These are phyloP conservation scores for Calonectria hongkongensis DNA, from an alignment of 2,329 filamentous ascomycete genomes.

Conservation along the genomic window DNA sequence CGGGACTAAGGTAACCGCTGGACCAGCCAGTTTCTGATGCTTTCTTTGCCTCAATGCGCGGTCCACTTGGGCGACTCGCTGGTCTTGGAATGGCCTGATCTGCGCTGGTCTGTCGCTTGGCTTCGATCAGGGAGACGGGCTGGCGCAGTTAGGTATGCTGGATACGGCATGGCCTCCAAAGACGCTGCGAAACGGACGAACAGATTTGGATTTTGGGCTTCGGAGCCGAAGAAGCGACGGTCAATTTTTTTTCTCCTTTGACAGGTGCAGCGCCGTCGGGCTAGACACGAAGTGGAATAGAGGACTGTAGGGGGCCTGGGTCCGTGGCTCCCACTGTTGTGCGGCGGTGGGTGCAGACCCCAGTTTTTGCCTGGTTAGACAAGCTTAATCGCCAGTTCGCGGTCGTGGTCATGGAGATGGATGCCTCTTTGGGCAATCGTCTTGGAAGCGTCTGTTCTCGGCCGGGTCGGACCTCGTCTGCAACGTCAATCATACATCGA, in stretches of 20 bases:
- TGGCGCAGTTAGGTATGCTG: neutral
- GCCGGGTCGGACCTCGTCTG: conserved; percentile 34
- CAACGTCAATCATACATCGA: conserved; percentile 29
- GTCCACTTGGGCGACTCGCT: conserved; percentile 37
- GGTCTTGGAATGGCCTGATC: conserved; percentile 47
- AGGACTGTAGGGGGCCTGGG: conserved; percentile 37
- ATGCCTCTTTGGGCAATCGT: conserved; percentile 51
- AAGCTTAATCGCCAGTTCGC: conserved; percentile 51
- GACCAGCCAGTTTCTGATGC: conserved; percentile 38
- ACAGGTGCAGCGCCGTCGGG: conserved; percentile 45
- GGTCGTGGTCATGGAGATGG: conserved; percentile 43
- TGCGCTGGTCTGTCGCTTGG: conserved; percentile 5
- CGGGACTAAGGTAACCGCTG: conserved; percentile 38
- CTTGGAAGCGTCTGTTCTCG: conserved; percentile 37
- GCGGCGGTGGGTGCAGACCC: conserved; percentile 50
- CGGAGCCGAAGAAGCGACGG: conserved; percentile 36
- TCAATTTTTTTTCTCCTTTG: conserved; percentile 21
- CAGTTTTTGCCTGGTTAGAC: conserved; percentile 46
- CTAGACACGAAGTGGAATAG: conserved; percentile 54
- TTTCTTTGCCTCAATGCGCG: conserved; percentile 26
- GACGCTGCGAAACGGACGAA: conserved; percentile 6
- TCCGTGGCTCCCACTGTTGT: conserved; percentile 42
- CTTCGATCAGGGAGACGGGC: neutral
- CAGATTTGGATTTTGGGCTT: conserved; percentile 3
- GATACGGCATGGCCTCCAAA: neutral